Percentiles rank a stretch among this genome's conserved stretches.
Evolutionary conservation across 345 rosid species (phyloP).

Genomic region (Aethionema arabicum): DNA sequence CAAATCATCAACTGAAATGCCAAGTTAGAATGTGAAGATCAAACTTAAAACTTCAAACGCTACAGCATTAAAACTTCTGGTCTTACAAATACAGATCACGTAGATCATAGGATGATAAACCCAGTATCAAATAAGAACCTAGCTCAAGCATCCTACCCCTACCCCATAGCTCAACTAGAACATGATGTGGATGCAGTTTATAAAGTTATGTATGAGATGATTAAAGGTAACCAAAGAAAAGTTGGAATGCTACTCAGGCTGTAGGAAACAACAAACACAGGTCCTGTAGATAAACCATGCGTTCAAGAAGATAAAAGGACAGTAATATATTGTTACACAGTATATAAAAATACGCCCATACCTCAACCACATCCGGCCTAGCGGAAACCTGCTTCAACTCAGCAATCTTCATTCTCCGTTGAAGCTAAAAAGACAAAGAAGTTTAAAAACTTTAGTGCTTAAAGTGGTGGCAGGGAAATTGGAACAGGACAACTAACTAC

Average conservation of each 20-base stretch:
- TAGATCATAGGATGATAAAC: neutral
- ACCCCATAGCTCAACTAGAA: neutral
- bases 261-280: neutral
- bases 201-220: neutral
- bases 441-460: slow-evolving; percentile 8
- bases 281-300: neutral
- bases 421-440: slow-evolving; percentile 52
- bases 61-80: neutral
- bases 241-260: neutral
- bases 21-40: too few relatives aligned
- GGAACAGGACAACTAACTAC: slow-evolving; percentile 3
- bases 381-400: slow-evolving; percentile 88
- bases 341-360: slow-evolving; percentile 22
- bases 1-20: too few relatives aligned
- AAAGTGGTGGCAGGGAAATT: neutral
- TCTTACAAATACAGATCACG: neutral
- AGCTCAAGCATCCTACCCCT: neutral
- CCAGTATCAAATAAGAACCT: neutral
- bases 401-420: slow-evolving; percentile 92
- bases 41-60: neutral
- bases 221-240: neutral
- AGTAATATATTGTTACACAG: neutral
- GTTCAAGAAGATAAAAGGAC: neutral
- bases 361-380: slow-evolving; percentile 99
- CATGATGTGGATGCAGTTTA: neutral